Evolutionary conservation across 2,329 filamentous ascomycete species (phyloP).

Genomic region (Neophaeococcomyces mojaviensis): DNA sequence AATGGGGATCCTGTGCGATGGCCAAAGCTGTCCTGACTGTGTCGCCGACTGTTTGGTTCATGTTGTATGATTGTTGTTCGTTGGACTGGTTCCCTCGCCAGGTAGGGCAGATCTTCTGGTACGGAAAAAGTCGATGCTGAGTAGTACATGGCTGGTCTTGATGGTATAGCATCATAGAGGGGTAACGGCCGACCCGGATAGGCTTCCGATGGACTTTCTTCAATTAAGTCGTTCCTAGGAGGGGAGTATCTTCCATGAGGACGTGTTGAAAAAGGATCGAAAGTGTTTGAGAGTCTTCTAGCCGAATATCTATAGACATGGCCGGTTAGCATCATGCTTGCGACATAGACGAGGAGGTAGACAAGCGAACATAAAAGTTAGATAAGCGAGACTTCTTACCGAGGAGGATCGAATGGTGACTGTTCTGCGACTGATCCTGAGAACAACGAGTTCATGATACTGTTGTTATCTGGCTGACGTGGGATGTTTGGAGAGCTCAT

Average conservation of each 20-base stretch:
- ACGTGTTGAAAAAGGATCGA: conserved; percentile 1
- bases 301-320: background rate
- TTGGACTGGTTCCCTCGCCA: background rate
- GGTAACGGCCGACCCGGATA: background rate
- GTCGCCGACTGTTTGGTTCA: conserved; percentile 12
- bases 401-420: background rate
- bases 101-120: background rate
- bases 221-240: background rate
- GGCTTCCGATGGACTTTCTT: background rate
- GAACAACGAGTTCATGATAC: conserved; percentile 4
- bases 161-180: background rate
- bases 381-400: conserved; percentile 4
- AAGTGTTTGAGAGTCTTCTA: background rate
- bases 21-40: conserved; percentile 22
- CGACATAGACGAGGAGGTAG: background rate
- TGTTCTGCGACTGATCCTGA: conserved; percentile 5
- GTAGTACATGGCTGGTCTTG: background rate
- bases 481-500: conserved; percentile 1
- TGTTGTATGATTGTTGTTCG: conserved; percentile 4
- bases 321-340: background rate
- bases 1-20: conserved; percentile 19
- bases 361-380: background rate
- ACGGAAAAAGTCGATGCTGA: background rate
- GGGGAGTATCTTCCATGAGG: conserved; percentile 1
- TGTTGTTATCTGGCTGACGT: background rate